phyloP scores from a whole-genome alignment of 139 green algal genomes.

The Tetradesmus obliquus region DNA sequence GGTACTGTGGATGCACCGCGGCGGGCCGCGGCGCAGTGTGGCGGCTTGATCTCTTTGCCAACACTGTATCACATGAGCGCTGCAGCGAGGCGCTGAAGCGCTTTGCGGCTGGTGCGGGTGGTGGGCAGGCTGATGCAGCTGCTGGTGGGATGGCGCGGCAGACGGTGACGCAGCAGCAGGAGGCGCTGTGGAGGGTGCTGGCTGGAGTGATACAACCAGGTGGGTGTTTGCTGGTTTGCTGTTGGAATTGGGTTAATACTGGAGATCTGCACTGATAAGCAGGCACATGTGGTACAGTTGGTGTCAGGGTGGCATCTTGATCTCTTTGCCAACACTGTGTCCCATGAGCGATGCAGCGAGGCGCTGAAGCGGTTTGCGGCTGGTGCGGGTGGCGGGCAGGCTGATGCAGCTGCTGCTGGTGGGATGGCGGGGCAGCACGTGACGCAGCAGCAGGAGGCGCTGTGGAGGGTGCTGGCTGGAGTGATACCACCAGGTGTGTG shows the following conservation, averaged over 20 bases:
- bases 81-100: slow-evolving; percentile 42
- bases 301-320: slow-evolving; percentile 32
- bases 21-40: slow-evolving; percentile 36
- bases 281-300: no score
- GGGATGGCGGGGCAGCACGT: not conserved
- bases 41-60: slow-evolving; percentile 63
- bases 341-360: slow-evolving; percentile 53
- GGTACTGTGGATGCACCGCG: no score
- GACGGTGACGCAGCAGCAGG: no score
- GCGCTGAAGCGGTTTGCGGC: slow-evolving; percentile 52
- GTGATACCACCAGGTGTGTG: slow-evolving; percentile 39
- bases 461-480: slow-evolving; percentile 50
- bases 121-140: not conserved
- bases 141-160: not conserved
- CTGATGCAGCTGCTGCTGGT: not conserved
- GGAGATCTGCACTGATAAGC: no score
- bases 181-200: no score
- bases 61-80: slow-evolving; percentile 61
- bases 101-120: slow-evolving; percentile 38
- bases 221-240: no score
- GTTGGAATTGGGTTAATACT: no score
- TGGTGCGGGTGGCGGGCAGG: not conserved
- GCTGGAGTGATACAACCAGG: no score
- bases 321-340: slow-evolving; percentile 56
- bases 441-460: slow-evolving; percentile 11